These are phyloP conservation scores for Aspergillus sp. DNA, from an alignment of 2,329 filamentous ascomycete species.

Conservation along the genomic window DNA sequence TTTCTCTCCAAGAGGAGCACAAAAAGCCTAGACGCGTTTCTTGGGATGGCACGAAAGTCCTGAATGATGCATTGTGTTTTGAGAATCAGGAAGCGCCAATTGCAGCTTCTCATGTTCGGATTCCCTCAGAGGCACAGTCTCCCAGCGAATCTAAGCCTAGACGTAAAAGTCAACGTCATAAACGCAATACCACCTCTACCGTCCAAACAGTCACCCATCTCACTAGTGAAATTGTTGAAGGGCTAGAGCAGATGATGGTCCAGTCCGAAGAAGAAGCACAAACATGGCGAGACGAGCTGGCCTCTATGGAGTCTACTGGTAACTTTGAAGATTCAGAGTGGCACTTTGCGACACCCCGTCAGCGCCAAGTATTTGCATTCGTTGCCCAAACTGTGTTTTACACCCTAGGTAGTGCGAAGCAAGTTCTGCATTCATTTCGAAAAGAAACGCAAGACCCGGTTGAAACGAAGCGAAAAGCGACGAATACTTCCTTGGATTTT, in stretches of 20 bases:
- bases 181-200: conserved; percentile 8
- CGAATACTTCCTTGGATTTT: conserved; percentile 19
- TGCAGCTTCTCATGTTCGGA: conserved; percentile 6
- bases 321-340: conserved; percentile 34
- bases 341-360: conserved; percentile 31
- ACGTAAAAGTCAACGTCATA: conserved; percentile 5
- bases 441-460: conserved; percentile 8
- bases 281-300: conserved; percentile 33
- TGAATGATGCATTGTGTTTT: conserved; percentile 20
- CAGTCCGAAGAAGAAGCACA: conserved; percentile 32
- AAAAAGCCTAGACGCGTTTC: conserved; percentile 32
- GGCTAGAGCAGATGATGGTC: conserved; percentile 31
- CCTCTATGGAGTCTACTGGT: conserved; percentile 30
- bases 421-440: conserved; percentile 39
- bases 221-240: conserved; percentile 32
- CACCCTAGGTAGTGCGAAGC: conserved; percentile 35
- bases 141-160: conserved; percentile 15
- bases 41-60: conserved; percentile 33
- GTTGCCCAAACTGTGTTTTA: conserved; percentile 42
- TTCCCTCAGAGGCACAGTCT: conserved; percentile 12
- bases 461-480: conserved; percentile 1
- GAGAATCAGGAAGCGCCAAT: conserved; percentile 8
- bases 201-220: conserved; percentile 33
- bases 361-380: conserved; percentile 36
- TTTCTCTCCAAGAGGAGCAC: conserved; percentile 13